Conservation (phyloP, 1,284 basidiomycete genomes). For the Irpex sp. region DNA sequence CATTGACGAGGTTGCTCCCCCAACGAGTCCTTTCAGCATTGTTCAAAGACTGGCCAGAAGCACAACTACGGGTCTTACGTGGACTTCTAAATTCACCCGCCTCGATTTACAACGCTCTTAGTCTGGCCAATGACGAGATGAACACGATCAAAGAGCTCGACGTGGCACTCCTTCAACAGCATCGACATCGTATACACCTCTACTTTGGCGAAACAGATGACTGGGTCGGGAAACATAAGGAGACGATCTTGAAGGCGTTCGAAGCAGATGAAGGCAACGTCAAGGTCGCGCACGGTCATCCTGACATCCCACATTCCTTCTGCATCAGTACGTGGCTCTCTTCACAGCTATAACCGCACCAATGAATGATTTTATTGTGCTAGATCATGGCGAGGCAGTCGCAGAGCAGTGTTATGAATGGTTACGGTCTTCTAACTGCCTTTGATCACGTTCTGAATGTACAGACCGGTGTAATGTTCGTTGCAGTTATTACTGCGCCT, state of each 20-base stretch:
- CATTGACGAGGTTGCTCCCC: constrained; percentile 30
- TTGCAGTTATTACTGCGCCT: no score
- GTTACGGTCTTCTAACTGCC: constrained; percentile 25
- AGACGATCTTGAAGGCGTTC: constrained; percentile 36
- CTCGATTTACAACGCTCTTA: constrained; percentile 44
- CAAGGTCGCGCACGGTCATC: constrained; percentile 39
- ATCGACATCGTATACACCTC: constrained; percentile 41
- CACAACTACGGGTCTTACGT: constrained; percentile 44
- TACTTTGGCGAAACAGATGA: constrained; percentile 54
- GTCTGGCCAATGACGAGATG: constrained; percentile 66
- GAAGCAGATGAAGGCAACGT: constrained; percentile 28
- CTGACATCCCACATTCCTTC: constrained; percentile 57
- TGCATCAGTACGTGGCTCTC: constrained; percentile 49
- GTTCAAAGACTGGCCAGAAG: constrained; percentile 40
- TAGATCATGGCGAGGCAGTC: constrained; percentile 49
- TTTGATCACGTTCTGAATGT: not conserved
- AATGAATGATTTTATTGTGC: not conserved
- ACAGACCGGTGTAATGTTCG: no score
- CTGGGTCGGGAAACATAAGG: constrained; percentile 55
- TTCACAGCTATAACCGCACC: constrained; percentile 1
- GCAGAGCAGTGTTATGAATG: constrained; percentile 47
- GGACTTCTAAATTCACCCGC: constrained; percentile 44
- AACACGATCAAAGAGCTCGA: constrained; percentile 47
- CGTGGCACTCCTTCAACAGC: constrained; percentile 32
- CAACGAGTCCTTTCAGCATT: constrained; percentile 24